These are phyloP conservation scores for Globisporangium nodosum DNA, from an alignment of 352 stramenopile genomes.

Conservation along the genomic window DNA sequence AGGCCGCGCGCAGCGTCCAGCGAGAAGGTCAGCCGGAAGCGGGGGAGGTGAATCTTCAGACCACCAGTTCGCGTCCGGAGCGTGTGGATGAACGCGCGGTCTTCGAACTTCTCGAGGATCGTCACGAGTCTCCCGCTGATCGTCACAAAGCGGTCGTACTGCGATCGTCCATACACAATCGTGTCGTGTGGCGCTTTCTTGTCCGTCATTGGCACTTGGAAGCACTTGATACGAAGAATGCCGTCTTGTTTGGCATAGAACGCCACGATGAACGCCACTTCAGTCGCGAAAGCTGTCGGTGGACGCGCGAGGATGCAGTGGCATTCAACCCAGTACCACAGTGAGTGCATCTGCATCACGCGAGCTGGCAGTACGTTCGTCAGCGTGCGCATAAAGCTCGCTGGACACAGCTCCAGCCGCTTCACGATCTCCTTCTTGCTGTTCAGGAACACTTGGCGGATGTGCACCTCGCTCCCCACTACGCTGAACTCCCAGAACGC, in stretches of 20 bases:
- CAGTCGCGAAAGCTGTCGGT: not conserved
- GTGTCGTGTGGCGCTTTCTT: not conserved
- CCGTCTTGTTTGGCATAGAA: not conserved
- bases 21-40: slow-evolving; percentile 34
- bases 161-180: too few relatives aligned
- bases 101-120: slow-evolving; percentile 45
- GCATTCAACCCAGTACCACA: slow-evolving; percentile 49
- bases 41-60: slow-evolving; percentile 35
- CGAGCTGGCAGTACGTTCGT: slow-evolving; percentile 17
- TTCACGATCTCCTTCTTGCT: not conserved
- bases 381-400: not conserved
- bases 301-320: not conserved
- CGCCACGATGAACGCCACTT: not conserved
- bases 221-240: slow-evolving; percentile 10
- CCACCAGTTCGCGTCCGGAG: slow-evolving; percentile 7
- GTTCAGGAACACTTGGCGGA: slow-evolving; percentile 23
- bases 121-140: not conserved
- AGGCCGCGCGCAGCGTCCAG: slow-evolving; percentile 14
- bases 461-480: slow-evolving; percentile 15
- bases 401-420: slow-evolving; percentile 29
- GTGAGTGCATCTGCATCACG: slow-evolving; percentile 27
- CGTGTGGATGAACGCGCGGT: slow-evolving; percentile 23
- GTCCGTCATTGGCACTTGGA: slow-evolving; percentile 29
- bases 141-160: too few relatives aligned
- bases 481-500: slow-evolving; percentile 37